phyloP scores from a whole-genome alignment of 1,139 yeast species.

The Yamadazyma trypodendri region DNA sequence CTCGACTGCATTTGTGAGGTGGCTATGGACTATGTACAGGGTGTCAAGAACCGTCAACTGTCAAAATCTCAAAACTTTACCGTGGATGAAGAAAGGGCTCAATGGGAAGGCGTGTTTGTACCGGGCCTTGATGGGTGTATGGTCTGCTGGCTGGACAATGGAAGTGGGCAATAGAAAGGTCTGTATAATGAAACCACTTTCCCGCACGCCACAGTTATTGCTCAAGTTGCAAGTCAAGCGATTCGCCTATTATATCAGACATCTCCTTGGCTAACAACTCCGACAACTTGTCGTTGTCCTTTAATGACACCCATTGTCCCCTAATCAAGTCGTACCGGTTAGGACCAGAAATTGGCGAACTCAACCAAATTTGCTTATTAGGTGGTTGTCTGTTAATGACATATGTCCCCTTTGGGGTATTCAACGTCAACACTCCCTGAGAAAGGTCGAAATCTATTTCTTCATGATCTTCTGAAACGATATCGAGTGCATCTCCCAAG shows the following conservation, averaged over 20 bases:
- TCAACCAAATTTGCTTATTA: slow-evolving; percentile 88
- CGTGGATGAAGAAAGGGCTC: too few species aligned
- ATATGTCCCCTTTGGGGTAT: slow-evolving; percentile 68
- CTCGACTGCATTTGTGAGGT: too few species aligned
- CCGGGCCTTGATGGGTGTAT: too few species aligned
- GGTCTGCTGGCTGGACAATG: too few species aligned
- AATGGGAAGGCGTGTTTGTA: too few species aligned
- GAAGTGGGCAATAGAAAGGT: too few species aligned
- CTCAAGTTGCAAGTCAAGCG: slow-evolving; percentile 19
- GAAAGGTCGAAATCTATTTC: slow-evolving; percentile 75
- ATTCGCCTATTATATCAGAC: slow-evolving; percentile 32
- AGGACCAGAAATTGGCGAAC: slow-evolving; percentile 93
- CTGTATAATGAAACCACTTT: too few species aligned
- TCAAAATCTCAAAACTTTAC: too few species aligned
- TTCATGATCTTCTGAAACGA: slow-evolving; percentile 54
- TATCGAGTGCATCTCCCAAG: slow-evolving; percentile 63
- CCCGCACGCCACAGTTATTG: too few species aligned
- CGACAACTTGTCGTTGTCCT: slow-evolving; percentile 52
- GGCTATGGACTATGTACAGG: too few species aligned
- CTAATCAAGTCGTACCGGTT: slow-evolving; percentile 59
- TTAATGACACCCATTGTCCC: slow-evolving; percentile 60
- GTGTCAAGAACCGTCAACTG: too few species aligned
- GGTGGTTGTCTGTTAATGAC: slow-evolving; percentile 94
- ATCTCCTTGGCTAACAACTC: slow-evolving; percentile 51
- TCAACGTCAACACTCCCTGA: slow-evolving; percentile 79